A percentile compares a stretch with the other conserved stretches of the same genome.
Evolutionary conservation across 192 early-diverging fungal species (phyloP).

Genomic region (Kickxella alabastrina): DNA sequence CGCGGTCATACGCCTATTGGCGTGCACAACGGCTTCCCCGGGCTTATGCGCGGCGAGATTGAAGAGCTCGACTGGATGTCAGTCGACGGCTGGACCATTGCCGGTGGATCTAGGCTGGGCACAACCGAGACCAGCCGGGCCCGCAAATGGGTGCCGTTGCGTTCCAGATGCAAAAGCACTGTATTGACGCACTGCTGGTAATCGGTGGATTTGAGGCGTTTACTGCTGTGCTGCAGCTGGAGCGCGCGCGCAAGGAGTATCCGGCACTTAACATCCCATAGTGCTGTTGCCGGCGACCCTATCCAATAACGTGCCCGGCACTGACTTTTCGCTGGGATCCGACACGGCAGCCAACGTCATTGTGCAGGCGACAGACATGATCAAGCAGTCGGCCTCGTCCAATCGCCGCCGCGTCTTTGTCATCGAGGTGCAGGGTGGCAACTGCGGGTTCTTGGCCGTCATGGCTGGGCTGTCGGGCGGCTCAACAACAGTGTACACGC

Average conservation of each 20-base stretch:
- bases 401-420: conserved; percentile 90
- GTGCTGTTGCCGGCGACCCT: conserved; percentile 90
- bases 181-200: conserved; percentile 87
- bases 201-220: conserved; percentile 97
- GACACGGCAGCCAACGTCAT: conserved; percentile 95
- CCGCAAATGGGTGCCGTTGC: conserved; percentile 85
- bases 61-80: conserved; percentile 75
- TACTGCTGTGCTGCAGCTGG: conserved; percentile 70
- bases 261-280: conserved; percentile 96
- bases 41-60: conserved; percentile 79
- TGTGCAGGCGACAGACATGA: conserved; percentile 82
- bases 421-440: conserved; percentile 95
- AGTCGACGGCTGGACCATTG: conserved; percentile 87
- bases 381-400: conserved; percentile 90
- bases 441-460: conserved; percentile 88
- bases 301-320: conserved; percentile 97
- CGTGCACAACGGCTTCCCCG: conserved; percentile 90
- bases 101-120: conserved; percentile 89
- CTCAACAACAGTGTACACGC: conserved; percentile 89
- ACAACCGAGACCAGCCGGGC: conserved; percentile 90
- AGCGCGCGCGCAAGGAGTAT: conserved; percentile 68
- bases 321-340: conserved; percentile 89
- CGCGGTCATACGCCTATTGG: conserved; percentile 84
- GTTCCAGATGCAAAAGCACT: conserved; percentile 85
- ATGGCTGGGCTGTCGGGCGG: conserved; percentile 79